A percentile compares a stretch with the other conserved stretches of the same genome.
These are phyloP conservation scores for Geranomyces michiganensis DNA, from an alignment of 192 early-diverging fungal species.

Conservation along the genomic window DNA sequence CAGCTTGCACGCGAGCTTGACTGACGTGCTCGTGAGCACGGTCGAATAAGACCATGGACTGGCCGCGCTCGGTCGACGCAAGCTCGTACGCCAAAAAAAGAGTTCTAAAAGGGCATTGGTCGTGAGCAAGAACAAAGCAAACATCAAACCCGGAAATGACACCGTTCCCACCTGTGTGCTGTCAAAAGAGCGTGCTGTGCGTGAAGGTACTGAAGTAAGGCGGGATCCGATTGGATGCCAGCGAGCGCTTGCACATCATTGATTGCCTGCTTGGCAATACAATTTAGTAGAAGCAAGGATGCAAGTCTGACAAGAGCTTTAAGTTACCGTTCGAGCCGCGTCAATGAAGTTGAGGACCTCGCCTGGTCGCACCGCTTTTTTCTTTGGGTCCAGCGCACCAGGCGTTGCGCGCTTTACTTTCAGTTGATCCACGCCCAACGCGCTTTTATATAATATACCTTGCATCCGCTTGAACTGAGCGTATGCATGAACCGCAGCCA, in stretches of 20 bases:
- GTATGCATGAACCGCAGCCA: conserved; percentile 60
- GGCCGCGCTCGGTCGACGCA: conserved; percentile 40
- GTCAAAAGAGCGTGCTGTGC: conserved; percentile 41
- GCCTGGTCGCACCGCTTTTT: conserved; percentile 54
- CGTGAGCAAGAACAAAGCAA: background rate
- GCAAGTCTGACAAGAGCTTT: background rate
- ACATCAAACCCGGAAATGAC: background rate
- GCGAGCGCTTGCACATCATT: background rate
- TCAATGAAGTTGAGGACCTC: conserved; percentile 71
- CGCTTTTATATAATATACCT: conserved; percentile 60
- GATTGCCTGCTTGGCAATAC: too few relatives aligned
- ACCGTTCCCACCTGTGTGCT: background rate
- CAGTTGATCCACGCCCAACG: conserved; percentile 50
- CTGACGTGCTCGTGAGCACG: conserved; percentile 57
- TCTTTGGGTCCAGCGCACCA: conserved; percentile 22
- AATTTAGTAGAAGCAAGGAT: too few relatives aligned
- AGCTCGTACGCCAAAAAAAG: conserved; percentile 24
- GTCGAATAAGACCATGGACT: conserved; percentile 64
- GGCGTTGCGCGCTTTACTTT: conserved; percentile 33
- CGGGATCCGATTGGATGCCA: conserved; percentile 40
- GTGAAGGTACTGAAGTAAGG: conserved; percentile 45
- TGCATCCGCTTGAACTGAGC: conserved; percentile 59
- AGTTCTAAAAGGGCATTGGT: background rate
- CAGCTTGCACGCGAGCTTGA: conserved; percentile 49
- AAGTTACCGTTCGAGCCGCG: conserved; percentile 58